Evolutionary conservation across 495 filamentous ascomycete species (phyloP), one percentile per base, ranked within the genome.

Genomic region (Neurospora sp.): DNA sequence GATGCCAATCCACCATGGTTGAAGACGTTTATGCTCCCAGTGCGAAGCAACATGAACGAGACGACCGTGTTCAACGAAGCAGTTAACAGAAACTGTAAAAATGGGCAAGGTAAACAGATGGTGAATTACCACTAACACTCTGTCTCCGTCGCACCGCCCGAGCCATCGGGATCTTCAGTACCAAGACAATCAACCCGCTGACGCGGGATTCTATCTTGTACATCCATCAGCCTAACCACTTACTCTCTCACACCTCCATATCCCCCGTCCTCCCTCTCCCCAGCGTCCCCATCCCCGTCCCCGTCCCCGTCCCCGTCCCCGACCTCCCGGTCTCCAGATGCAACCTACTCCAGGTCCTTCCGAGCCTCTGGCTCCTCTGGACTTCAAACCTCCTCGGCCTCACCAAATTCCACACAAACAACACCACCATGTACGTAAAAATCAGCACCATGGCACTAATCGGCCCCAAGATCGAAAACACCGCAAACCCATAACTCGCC

Each of bases 401-500:
- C 16, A 42, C 16, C 5, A 42, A 42, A 42, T 18, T 42, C 41
- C 16, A 42, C 6, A 42, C 41, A 42, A 42, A 42, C 16, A 42
- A 42, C 6, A 18, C 41, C 16, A 42, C 16, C 2, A 42, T 42
- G 12, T 42, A 42, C 41, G 41, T 42, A 42, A 42, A 42, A 18
- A 42, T 42, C 16, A 42, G 41, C 16, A 42, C 41, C 16, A 42
- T 42, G 12, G 41, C 41, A 42, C 41, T 42, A 18, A 82, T 40
- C 5, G 81, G 80, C 16, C 75, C 79, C 18, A 82, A 69, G 46
- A 82, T 82, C 3, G 84, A 82, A 74, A 88, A 89, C 0, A 89
- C 77, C 4, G 84, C 83, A 74, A 90, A 88, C 0, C 86, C 87
- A 75, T 86, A 88, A 2, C 84, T 83, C 4, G 78, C 84, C 37